Base-by-base conservation (phyloP, 73 alveolate genomes). In the Stentor coeruleus region DNA sequence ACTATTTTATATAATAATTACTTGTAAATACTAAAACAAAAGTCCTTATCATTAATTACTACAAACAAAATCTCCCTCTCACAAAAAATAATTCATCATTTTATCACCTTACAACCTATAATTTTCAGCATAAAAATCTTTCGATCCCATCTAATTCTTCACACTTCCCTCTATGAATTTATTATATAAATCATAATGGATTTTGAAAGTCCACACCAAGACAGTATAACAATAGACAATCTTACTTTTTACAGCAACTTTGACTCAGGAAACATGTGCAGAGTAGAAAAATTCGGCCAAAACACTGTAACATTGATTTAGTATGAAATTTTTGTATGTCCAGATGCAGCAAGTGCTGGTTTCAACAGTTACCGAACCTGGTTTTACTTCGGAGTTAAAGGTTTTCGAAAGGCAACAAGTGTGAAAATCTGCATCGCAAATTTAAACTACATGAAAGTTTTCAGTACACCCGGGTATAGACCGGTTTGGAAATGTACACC, bases 311-410 rank as follows among this genome's bases (percentile, higher is more conserved):
- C 6, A 11, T 49, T 20, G 28, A 49, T 11, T 11, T 49, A 40
- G 38, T 75, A 36, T 38, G 72, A 75, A 1, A 75, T 75, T 20
- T 36, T 75, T n/a, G 30, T 40, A 20, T 31, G 80, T 75, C 35
- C 59, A 20, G 83, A 75, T 37, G 59, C 74, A 20, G 77, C 83
- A 75, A 30, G n/a, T 20, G 39, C 15, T 20, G 72, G 83, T 75
- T n/a, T 36, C 30, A 75, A 75, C 72, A 36, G n/a, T 75, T 39
- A 75, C 84, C 37, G 87, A 76, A 77, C 92, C 38, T 91, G 96
- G 96, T 91, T 91, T 74, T 85, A 85, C 83, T 91, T 91, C 84
- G 66, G 84, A 33, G 89, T 91, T 6, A 58, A 75, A 39, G 94
- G 94, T 2, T 89, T 82, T 6, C 39, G 59, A 58, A 88, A 89